A percentile compares a stretch with the other conserved stretches of the same genome.
phyloP scores from a whole-genome alignment of 108 stramenopile species.

The Skeletonema tropicum region DNA sequence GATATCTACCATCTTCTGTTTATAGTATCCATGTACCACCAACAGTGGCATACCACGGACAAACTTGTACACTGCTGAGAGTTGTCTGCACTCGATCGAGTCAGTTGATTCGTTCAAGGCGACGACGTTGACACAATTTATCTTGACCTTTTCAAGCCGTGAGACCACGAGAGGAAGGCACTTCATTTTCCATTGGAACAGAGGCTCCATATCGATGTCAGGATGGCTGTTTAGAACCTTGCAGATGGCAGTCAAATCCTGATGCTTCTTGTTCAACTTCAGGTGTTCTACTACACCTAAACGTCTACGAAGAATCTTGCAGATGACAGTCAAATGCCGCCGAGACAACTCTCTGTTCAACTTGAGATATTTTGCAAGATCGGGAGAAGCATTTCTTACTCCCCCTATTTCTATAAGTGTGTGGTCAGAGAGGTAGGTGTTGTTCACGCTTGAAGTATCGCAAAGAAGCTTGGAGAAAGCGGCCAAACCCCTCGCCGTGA shows the following conservation, averaged over 20 bases:
- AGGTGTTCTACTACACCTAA: too few species aligned
- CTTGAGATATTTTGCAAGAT: not conserved
- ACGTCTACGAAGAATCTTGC: too few species aligned
- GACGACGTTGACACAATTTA: too few species aligned
- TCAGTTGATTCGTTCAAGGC: not conserved
- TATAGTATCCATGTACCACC: not conserved
- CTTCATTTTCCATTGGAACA: not conserved
- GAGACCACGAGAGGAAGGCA: not conserved
- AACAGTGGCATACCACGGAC: not conserved
- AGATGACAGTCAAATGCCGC: too few species aligned
- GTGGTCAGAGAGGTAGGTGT: slow-evolving; percentile 22
- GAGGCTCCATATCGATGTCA: not conserved
- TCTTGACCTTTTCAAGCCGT: not conserved
- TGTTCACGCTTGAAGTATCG: slow-evolving; percentile 17
- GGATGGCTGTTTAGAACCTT: not conserved
- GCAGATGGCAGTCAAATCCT: not conserved
- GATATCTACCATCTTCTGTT: too few species aligned
- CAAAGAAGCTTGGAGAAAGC: slow-evolving; percentile 7
- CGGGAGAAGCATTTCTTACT: not conserved
- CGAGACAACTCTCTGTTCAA: too few species aligned
- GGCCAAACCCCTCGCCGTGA: not conserved
- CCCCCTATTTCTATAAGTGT: not conserved
- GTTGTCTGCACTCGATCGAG: not conserved
- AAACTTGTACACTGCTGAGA: slow-evolving; percentile 1
- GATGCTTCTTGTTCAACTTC: too few species aligned